Evolutionary conservation across 495 filamentous ascomycete genomes (phyloP).

Genomic region (Xylaria sp.): DNA sequence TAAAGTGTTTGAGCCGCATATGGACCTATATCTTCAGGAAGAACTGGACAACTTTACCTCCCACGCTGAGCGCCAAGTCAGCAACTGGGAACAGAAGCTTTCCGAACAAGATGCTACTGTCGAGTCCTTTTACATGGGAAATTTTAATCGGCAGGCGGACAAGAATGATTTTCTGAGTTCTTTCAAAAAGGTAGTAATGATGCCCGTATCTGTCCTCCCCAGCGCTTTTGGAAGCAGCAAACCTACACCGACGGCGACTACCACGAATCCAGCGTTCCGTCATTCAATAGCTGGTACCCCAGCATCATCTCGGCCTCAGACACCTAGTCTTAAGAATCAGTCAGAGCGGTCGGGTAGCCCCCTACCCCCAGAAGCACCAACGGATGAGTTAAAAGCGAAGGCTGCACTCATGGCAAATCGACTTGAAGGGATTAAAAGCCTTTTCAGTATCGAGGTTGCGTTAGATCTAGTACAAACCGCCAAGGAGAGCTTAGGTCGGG

Average conservation of each 20-base stretch:
- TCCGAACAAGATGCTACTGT: conserved; percentile 89
- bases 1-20: conserved; percentile 84
- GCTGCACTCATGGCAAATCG: conserved; percentile 94
- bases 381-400: conserved; percentile 91
- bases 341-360: conserved; percentile 51
- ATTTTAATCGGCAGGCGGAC: conserved; percentile 90
- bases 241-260: conserved; percentile 42
- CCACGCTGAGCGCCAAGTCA: conserved; percentile 76
- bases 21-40: conserved; percentile 92
- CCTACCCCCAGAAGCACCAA: conserved; percentile 71
- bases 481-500: conserved; percentile 88
- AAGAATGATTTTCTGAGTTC: conserved; percentile 95
- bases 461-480: conserved; percentile 86
- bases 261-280: conserved; percentile 38
- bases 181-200: conserved; percentile 99
- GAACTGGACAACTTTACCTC: conserved; percentile 86
- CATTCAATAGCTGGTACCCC: conserved; percentile 37
- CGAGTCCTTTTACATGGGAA: conserved; percentile 94
- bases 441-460: conserved; percentile 97
- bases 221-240: conserved; percentile 58
- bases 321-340: conserved; percentile 43
- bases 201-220: conserved; percentile 91
- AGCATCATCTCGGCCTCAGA: conserved; percentile 55
- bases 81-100: conserved; percentile 87
- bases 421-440: conserved; percentile 87